Percentiles rank a stretch among this genome's conserved stretches.
These are phyloP conservation scores for Phalaenopsis hybrid DNA, from an alignment of 116 monocot species.

Conservation along the genomic window DNA sequence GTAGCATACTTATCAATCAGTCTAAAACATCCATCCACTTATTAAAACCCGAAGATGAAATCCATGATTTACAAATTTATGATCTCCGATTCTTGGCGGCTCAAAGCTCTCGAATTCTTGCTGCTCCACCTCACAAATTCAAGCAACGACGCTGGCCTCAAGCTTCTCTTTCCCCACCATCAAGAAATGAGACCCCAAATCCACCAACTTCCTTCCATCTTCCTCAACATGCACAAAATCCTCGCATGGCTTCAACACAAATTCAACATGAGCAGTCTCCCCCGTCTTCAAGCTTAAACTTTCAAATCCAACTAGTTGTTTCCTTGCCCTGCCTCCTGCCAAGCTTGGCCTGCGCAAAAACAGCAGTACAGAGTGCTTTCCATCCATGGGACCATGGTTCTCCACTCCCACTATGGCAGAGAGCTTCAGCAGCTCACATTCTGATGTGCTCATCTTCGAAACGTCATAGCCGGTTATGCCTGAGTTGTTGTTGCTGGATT, in stretches of 20 bases:
- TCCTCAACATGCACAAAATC: constrained; percentile 35
- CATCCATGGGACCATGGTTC: constrained; percentile 51
- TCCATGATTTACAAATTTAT: neutral
- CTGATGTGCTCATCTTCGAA: constrained; percentile 5
- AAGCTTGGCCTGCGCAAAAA: constrained; percentile 31
- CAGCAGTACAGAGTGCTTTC: constrained; percentile 64
- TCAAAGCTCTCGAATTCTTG: neutral
- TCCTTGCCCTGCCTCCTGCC: constrained; percentile 28
- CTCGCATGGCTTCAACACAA: constrained; percentile 54
- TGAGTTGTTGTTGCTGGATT: constrained; percentile 7
- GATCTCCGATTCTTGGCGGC: neutral
- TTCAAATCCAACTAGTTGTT: constrained; percentile 57
- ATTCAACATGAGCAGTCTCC: constrained; percentile 35
- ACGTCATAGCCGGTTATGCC: constrained; percentile 21
- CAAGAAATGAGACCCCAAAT: constrained; percentile 61
- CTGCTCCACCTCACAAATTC: constrained; percentile 5
- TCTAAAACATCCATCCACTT: too few relatives aligned
- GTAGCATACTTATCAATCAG: too few relatives aligned
- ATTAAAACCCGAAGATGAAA: neutral
- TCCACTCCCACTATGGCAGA: constrained; percentile 22
- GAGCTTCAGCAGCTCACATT: constrained; percentile 19
- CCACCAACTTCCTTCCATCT: constrained; percentile 63
- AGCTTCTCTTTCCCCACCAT: constrained; percentile 49
- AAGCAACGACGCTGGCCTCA: constrained; percentile 35
- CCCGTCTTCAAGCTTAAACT: constrained; percentile 43